Percentiles rank a stretch among this genome's conserved stretches.
These are phyloP conservation scores for Amanita phalloides DNA, from an alignment of 768 basidiomycete species.

Conservation along the genomic window DNA sequence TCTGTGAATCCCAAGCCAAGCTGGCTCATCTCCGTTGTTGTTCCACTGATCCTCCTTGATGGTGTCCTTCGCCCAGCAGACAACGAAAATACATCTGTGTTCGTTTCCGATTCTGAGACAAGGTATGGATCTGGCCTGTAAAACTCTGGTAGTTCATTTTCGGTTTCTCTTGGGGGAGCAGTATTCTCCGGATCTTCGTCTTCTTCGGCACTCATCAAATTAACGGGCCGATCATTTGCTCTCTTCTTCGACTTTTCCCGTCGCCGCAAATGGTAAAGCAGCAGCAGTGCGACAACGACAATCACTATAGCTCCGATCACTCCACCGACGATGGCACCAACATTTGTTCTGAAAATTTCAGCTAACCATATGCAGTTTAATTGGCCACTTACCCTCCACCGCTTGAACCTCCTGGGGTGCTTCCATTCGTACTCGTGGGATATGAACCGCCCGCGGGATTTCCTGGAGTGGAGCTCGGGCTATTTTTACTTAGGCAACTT, in stretches of 20 bases:
- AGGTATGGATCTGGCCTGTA: conserved; percentile 72
- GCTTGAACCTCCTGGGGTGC: conserved; percentile 17
- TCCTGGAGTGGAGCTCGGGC: conserved; percentile 73
- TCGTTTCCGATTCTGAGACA: conserved; percentile 37
- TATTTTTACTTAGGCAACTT: conserved; percentile 44
- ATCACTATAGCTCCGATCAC: conserved; percentile 44
- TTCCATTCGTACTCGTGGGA: conserved; percentile 40
- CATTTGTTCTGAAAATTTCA: conserved; percentile 12
- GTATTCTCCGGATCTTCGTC: conserved; percentile 28
- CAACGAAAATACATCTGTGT: conserved; percentile 13
- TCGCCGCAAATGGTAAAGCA: conserved; percentile 41
- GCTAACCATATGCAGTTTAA: neutral
- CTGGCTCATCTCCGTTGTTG: conserved; percentile 25
- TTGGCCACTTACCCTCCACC: conserved; percentile 10
- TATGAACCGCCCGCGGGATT: conserved; percentile 66
- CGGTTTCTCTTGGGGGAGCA: conserved; percentile 7
- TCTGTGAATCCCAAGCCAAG: conserved; percentile 8
- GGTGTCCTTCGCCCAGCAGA: neutral
- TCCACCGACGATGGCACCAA: conserved; percentile 47
- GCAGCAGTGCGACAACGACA: conserved; percentile 27
- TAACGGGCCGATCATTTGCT: conserved; percentile 49
- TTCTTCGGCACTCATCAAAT: conserved; percentile 56
- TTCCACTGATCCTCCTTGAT: conserved; percentile 26
- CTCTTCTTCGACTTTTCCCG: conserved; percentile 24
- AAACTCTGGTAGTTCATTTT: conserved; percentile 53